Evolutionary conservation across 106 monocot species (phyloP).

Genomic region (Narthecium ossifragum): DNA sequence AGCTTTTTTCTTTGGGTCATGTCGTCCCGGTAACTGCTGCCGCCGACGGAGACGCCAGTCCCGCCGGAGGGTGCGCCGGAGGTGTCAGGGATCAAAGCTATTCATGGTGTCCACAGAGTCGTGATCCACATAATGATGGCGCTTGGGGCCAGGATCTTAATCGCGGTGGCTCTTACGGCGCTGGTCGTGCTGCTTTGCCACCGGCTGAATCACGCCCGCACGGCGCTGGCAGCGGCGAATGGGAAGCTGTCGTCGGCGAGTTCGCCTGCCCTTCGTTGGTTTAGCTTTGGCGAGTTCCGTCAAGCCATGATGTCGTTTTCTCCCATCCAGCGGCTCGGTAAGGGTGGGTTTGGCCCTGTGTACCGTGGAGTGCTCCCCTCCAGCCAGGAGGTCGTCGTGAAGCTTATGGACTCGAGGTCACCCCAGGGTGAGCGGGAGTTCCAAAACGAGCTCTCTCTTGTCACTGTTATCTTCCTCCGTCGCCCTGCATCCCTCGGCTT

Average conservation of each 20-base stretch:
- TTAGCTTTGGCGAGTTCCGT: conserved; percentile 49
- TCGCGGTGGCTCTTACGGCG: neutral
- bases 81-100: no score
- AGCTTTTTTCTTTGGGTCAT: no score
- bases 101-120: no score
- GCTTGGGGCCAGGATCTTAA: no score
- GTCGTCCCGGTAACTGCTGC: conserved; percentile 7
- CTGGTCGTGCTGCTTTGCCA: conserved; percentile 13
- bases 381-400: conserved; percentile 57
- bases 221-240: neutral
- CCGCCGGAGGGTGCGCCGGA: no score
- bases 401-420: conserved; percentile 82
- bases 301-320: conserved; percentile 47
- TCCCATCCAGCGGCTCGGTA: conserved; percentile 41
- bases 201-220: neutral
- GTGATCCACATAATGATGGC: no score
- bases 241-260: neutral
- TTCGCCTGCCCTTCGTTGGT: conserved; percentile 22
- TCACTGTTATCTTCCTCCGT: conserved; percentile 22
- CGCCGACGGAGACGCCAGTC: neutral
- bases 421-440: conserved; percentile 91
- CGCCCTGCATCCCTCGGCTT: conserved; percentile 1
- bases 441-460: conserved; percentile 74
- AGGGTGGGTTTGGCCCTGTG: conserved; percentile 77
- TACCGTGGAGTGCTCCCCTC: conserved; percentile 42